Base-by-base conservation (phyloP, 140 eudicot genomes). In the Flaveria floridana region DNA sequence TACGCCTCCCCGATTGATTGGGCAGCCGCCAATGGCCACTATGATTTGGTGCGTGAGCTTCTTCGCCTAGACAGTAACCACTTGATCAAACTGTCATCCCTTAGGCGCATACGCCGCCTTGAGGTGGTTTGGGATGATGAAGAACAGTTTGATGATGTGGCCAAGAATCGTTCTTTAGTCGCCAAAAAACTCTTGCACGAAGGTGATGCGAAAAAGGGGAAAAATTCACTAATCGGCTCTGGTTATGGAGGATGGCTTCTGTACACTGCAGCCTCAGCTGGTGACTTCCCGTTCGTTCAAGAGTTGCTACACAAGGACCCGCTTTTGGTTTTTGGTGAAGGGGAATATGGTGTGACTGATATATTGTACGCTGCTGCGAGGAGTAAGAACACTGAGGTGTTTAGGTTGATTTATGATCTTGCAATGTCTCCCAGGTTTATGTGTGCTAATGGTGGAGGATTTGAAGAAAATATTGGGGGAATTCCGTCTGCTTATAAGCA, bases 201-300 rank as follows among this genome's bases (percentile, higher is more conserved):
- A 74, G 87, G 96, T 51, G 94, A 84, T 19, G 34, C 81, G 5
- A 85, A 70, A 79, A 81, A 83, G 1, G 87, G 84, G 7, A 84
- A 87, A 64, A 88, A 88, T 51, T 81, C 99, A 14, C 86, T 94
- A 6, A 74, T 94, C 7, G 82, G 88, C 19, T 84, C 91, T 2
- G 97, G 99, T 11, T 94, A 94, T 63, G 99, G 99, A 8, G 99
- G 99, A 19, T 94, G 99, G 99, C 90, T 94, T 15, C 68, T 94
- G 73, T 94, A 94, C 85, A 90, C 99, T 19, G 99, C 99, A n/a
- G 95, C 97, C 34, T 94, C 97, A 0, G 99, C 99, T 7, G 99
- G 99, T 10, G 96, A 94, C 78, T 61, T 85, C 73, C 42, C 41
- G 34, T 94, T 90, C 70, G 96, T 90, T 21, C 76, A 66, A 58